phyloP scores from a whole-genome alignment of 2,329 filamentous ascomycete genomes.

The Leptographium galeiforme region DNA sequence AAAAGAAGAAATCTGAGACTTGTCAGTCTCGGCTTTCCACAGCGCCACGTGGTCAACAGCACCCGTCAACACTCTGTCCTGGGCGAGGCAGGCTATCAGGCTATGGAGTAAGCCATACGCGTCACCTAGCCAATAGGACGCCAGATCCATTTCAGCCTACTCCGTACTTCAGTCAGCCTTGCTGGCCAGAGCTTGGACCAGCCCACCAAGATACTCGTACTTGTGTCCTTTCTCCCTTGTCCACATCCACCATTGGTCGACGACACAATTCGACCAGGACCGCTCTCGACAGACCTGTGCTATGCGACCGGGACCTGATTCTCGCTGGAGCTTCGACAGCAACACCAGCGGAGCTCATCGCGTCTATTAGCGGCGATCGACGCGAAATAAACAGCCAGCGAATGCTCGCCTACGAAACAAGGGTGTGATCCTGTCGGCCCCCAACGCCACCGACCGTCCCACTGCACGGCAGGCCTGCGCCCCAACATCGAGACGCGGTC shows the following conservation, averaged over 20 bases:
- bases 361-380: neutral
- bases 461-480: too few relatives aligned
- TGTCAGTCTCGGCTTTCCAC: neutral
- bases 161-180: neutral
- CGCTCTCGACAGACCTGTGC: neutral
- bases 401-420: neutral
- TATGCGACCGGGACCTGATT: neutral
- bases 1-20: too few relatives aligned
- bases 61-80: neutral
- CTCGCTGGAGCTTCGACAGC: neutral
- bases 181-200: neutral
- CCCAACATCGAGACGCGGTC: neutral
- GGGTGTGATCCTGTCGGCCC: too few relatives aligned
- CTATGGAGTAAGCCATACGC: neutral
- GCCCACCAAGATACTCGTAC: neutral
- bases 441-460: too few relatives aligned
- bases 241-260: neutral
- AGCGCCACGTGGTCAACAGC: neutral
- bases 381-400: neutral
- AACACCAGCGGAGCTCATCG: neutral
- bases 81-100: neutral
- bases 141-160: neutral
- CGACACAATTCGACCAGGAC: neutral
- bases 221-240: neutral
- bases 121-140: neutral